phyloP scores from a whole-genome alignment of 2,329 filamentous ascomycete species.

The Colletotrichum sp. region DNA sequence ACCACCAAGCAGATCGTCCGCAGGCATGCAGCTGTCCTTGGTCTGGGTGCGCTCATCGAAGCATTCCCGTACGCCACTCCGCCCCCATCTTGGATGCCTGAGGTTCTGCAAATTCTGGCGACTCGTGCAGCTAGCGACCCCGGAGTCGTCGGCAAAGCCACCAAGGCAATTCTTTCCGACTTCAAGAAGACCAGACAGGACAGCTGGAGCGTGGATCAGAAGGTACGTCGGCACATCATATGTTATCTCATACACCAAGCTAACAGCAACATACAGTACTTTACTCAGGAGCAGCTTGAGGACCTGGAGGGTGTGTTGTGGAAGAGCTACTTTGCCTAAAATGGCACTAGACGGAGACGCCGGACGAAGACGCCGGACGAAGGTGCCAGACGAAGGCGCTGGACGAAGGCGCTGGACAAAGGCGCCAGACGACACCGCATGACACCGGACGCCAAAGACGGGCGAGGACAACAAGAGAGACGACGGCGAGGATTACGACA shows the following conservation, averaged over 20 bases:
- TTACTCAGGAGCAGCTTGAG: constrained; percentile 90
- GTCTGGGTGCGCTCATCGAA: constrained; percentile 87
- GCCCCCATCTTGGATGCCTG: constrained; percentile 92
- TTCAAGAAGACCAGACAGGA: constrained; percentile 99
- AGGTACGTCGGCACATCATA: constrained; percentile 65
- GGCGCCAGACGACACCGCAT: too few species aligned
- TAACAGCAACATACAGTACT: constrained; percentile 60
- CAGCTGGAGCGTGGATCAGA: constrained; percentile 97
- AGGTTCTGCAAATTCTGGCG: constrained; percentile 85
- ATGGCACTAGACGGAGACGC: too few species aligned
- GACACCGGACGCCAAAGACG: neutral
- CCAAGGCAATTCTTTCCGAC: constrained; percentile 91
- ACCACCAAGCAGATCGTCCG: constrained; percentile 79
- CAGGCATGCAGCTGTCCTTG: constrained; percentile 89
- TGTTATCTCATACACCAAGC: constrained; percentile 29
- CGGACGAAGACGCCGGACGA: too few species aligned
- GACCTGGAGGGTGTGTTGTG: constrained; percentile 95
- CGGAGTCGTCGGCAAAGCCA: constrained; percentile 92
- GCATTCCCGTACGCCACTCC: constrained; percentile 96
- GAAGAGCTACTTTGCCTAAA: constrained; percentile 98
- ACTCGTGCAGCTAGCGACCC: constrained; percentile 85
- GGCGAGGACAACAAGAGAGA: neutral
- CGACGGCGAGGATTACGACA: neutral
- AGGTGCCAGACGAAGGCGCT: too few species aligned
- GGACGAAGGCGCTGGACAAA: too few species aligned